These are phyloP conservation scores for Fraxinus platypoda DNA, from an alignment of 305 asterid species.

Conservation along the genomic window DNA sequence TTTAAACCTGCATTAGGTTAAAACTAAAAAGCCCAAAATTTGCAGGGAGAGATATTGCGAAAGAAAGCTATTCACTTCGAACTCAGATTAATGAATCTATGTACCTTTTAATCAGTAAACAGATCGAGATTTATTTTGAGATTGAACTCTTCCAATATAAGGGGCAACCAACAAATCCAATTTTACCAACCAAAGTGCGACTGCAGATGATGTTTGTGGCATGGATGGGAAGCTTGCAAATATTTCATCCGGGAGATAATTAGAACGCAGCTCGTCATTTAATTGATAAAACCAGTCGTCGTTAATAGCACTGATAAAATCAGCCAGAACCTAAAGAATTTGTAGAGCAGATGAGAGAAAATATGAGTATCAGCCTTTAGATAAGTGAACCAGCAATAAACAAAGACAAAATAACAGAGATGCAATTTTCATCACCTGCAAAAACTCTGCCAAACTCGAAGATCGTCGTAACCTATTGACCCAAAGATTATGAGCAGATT, in stretches of 20 bases:
- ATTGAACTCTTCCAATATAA: constrained; percentile 36
- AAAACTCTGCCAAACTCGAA: constrained; percentile 69
- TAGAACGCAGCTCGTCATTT: constrained; percentile 30
- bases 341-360: neutral
- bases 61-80: constrained; percentile 2
- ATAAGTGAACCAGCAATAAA: constrained; percentile 11
- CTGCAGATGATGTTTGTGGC: constrained; percentile 81
- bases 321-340: constrained; percentile 72
- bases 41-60: constrained; percentile 6
- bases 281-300: constrained; percentile 66
- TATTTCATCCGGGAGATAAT: constrained; percentile 51
- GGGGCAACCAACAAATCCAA: constrained; percentile 71
- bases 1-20: constrained; percentile 20
- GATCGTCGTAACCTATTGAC: constrained; percentile 85
- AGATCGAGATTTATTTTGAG: constrained; percentile 31
- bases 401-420: constrained; percentile 10
- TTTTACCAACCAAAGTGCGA: constrained; percentile 89
- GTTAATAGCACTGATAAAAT: constrained; percentile 71
- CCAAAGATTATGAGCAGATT: constrained; percentile 88
- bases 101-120: constrained; percentile 49
- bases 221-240: constrained; percentile 62
- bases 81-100: constrained; percentile 13
- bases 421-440: constrained; percentile 55
- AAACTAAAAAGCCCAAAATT: constrained; percentile 3
- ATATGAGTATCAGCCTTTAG: constrained; percentile 14